A percentile compares a stretch with the other conserved stretches of the same genome.
These are phyloP conservation scores for Dioscorea dumetorum DNA, from an alignment of 106 monocot species.

Conservation along the genomic window DNA sequence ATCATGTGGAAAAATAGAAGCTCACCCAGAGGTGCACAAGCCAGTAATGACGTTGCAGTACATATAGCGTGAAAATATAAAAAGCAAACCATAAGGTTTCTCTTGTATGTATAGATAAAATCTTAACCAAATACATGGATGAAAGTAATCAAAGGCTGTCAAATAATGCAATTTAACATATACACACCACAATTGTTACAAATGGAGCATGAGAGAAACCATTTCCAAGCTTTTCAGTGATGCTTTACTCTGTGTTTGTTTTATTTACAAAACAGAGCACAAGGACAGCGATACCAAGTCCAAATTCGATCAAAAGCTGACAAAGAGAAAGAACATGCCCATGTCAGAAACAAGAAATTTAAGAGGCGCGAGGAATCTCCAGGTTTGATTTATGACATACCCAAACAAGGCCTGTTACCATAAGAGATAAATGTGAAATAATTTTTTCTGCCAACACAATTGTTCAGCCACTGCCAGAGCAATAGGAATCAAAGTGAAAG, in stretches of 20 bases:
- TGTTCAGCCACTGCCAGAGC: conserved; percentile 87
- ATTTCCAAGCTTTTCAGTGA: conserved; percentile 91
- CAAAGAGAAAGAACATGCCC: conserved; percentile 1
- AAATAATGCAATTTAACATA: background rate
- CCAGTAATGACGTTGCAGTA: conserved; percentile 70
- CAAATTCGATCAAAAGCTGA: conserved; percentile 85
- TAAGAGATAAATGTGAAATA: conserved; percentile 89
- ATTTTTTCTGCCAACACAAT: conserved; percentile 98
- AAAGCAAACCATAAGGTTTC: too few relatives aligned
- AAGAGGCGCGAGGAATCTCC: background rate
- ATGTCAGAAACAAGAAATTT: conserved; percentile 1
- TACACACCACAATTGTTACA: conserved; percentile 78
- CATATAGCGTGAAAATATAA: conserved; percentile 50
- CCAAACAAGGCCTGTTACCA: conserved; percentile 90
- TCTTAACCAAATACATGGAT: too few relatives aligned
- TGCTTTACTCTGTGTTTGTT: conserved; percentile 54
- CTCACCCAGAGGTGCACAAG: conserved; percentile 85
- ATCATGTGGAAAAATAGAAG: conserved; percentile 99
- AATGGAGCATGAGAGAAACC: conserved; percentile 94
- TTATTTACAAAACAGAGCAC: conserved; percentile 91
- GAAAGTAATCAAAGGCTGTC: conserved; percentile 10
- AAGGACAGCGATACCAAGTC: conserved; percentile 87
- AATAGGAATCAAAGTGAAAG: background rate
- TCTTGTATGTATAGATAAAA: too few relatives aligned
- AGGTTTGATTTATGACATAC: conserved; percentile 24